A percentile compares a stretch with the other conserved stretches of the same genome.
Evolutionary conservation across 2,329 filamentous ascomycete genomes (phyloP).

Genomic region (Paecilomyces formosus): DNA sequence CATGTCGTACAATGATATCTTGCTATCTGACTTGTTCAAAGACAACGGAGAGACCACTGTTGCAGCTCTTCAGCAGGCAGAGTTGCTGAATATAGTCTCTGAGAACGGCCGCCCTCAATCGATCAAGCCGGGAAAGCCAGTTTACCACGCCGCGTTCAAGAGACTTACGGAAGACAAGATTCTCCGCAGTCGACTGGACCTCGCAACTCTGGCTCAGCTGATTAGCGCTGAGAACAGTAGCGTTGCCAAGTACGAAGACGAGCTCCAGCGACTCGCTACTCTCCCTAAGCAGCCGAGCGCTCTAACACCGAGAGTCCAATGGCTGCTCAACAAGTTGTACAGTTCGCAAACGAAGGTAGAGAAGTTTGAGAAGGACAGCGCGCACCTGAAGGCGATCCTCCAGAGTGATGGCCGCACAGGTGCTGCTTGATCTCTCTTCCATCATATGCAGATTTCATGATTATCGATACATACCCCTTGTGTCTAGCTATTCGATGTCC

Average conservation of each 20-base stretch:
- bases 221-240: conserved; percentile 63
- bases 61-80: conserved; percentile 72
- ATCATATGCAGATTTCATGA: not conserved
- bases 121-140: conserved; percentile 75
- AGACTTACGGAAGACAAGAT: conserved; percentile 64
- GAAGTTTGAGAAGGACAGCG: conserved; percentile 65
- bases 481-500: not conserved
- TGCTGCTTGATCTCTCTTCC: not conserved
- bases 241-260: conserved; percentile 72
- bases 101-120: conserved; percentile 68
- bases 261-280: conserved; percentile 63
- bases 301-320: conserved; percentile 58
- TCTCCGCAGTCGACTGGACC: conserved; percentile 64
- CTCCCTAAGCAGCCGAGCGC: conserved; percentile 65
- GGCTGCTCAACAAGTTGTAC: conserved; percentile 66
- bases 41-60: conserved; percentile 67
- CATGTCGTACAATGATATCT: conserved; percentile 77
- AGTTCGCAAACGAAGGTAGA: conserved; percentile 68
- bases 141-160: conserved; percentile 78
- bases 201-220: conserved; percentile 61
- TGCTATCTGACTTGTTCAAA: conserved; percentile 70
- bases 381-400: conserved; percentile 63
- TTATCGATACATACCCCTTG: not conserved
- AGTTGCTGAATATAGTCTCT: conserved; percentile 71
- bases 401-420: conserved; percentile 35